phyloP scores from a whole-genome alignment of 495 filamentous ascomycete species.

The Parathielavia appendiculata region DNA sequence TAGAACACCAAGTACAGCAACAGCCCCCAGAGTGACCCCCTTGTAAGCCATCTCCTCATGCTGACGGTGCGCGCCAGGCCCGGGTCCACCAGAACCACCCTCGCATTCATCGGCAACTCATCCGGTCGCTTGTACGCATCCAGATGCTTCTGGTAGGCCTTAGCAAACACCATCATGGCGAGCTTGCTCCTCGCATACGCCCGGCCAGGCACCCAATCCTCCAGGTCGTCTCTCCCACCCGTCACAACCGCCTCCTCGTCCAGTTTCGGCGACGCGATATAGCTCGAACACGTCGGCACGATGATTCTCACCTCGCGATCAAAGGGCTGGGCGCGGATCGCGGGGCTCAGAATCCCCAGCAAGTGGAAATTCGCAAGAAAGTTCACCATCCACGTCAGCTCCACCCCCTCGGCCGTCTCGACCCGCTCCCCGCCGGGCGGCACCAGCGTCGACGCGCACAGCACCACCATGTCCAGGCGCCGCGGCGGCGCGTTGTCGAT shows the following conservation, averaged over 20 bases:
- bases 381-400: constrained; percentile 88
- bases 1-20: constrained; percentile 71
- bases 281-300: constrained; percentile 78
- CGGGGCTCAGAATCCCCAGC: constrained; percentile 81
- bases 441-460: constrained; percentile 73
- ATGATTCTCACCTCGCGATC: constrained; percentile 90
- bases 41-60: constrained; percentile 75
- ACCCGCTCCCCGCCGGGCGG: constrained; percentile 51
- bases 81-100: constrained; percentile 80
- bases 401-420: constrained; percentile 70
- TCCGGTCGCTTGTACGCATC: constrained; percentile 78
- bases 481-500: constrained; percentile 90
- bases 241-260: constrained; percentile 31
- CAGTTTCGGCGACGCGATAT: constrained; percentile 66
- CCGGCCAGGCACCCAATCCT: constrained; percentile 46
- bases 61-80: constrained; percentile 80
- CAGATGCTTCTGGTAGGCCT: constrained; percentile 84
- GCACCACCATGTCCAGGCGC: constrained; percentile 86
- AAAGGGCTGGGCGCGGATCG: constrained; percentile 80
- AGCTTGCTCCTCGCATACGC: constrained; percentile 86
- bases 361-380: constrained; percentile 95
- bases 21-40: constrained; percentile 79
- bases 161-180: constrained; percentile 79
- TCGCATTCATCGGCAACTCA: constrained; percentile 67
- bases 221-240: constrained; percentile 24